Conservation (phyloP, 345 rosid species). For the Carallia pectinifolia region DNA sequence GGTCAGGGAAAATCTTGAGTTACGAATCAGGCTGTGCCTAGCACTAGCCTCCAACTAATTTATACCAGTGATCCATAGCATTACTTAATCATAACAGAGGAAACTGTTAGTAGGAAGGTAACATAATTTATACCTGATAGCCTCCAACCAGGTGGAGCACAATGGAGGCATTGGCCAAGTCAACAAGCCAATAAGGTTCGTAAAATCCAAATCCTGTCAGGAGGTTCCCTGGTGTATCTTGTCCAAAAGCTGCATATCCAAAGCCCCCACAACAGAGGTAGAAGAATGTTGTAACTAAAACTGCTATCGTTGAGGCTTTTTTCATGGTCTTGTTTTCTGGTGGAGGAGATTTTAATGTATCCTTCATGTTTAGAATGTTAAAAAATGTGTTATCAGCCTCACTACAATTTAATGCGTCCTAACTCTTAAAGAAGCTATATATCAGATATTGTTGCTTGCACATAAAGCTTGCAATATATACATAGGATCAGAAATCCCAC, state of each 20-base stretch:
- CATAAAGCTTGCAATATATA: not conserved
- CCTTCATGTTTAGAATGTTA: conserved; percentile 4
- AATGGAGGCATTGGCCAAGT: conserved; percentile 48
- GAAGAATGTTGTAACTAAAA: conserved; percentile 12
- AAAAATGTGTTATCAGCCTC: not conserved
- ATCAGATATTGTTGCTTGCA: too few species aligned
- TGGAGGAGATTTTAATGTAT: conserved; percentile 20
- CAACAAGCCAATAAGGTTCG: conserved; percentile 53
- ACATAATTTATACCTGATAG: conserved; percentile 36
- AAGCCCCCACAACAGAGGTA: conserved; percentile 18
- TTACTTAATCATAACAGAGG: too few species aligned
- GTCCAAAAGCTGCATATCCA: conserved; percentile 44
- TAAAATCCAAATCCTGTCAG: conserved; percentile 52
- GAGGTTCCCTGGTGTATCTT: conserved; percentile 50
- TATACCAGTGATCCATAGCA: not conserved
- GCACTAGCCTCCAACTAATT: not conserved
- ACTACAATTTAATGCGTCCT: too few species aligned
- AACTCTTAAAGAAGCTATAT: too few species aligned
- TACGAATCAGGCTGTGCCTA: not conserved
- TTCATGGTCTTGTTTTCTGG: conserved; percentile 22
- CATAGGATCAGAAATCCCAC: conserved; percentile 1
- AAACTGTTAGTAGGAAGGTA: too few species aligned
- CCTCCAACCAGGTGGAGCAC: conserved; percentile 52
- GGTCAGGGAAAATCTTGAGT: too few species aligned
- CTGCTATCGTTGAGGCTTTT: conserved; percentile 9